phyloP scores from a whole-genome alignment of 768 basidiomycete species.

The Grammothele lineata region DNA sequence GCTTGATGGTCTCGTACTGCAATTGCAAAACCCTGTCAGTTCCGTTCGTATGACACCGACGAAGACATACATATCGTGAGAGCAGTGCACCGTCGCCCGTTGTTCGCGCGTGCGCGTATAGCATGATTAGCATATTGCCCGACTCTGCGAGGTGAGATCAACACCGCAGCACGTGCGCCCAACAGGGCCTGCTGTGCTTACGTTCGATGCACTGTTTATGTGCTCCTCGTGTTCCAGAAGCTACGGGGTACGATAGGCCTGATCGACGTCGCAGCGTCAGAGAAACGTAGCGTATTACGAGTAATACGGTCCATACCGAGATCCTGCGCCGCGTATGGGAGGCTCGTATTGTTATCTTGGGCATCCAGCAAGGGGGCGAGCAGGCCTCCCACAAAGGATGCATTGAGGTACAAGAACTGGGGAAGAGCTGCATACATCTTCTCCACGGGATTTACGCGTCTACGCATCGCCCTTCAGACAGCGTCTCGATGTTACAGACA shows the following conservation, averaged over 20 bases:
- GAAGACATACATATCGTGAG: not conserved
- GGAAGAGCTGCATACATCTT: conserved; percentile 26
- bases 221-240: not conserved
- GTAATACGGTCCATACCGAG: conserved; percentile 20
- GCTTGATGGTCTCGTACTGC: conserved; percentile 18
- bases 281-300: no score
- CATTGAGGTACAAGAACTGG: conserved; percentile 26
- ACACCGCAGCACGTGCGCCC: no score
- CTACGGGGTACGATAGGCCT: not conserved
- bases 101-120: conserved; percentile 23
- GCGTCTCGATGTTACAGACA: no score
- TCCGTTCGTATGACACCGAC: not conserved
- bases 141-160: conserved; percentile 18
- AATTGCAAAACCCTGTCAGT: not conserved
- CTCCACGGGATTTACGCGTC: conserved; percentile 28
- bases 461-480: not conserved
- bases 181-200: no score
- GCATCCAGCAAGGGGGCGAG: conserved; percentile 24
- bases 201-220: conserved; percentile 1
- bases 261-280: no score
- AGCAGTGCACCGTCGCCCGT: conserved; percentile 23
- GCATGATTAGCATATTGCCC: conserved; percentile 25
- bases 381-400: conserved; percentile 20
- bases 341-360: conserved; percentile 14
- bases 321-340: conserved; percentile 21